Evolutionary conservation across 192 early-diverging fungal species (phyloP).

Genomic region (Coemansia sp.): DNA sequence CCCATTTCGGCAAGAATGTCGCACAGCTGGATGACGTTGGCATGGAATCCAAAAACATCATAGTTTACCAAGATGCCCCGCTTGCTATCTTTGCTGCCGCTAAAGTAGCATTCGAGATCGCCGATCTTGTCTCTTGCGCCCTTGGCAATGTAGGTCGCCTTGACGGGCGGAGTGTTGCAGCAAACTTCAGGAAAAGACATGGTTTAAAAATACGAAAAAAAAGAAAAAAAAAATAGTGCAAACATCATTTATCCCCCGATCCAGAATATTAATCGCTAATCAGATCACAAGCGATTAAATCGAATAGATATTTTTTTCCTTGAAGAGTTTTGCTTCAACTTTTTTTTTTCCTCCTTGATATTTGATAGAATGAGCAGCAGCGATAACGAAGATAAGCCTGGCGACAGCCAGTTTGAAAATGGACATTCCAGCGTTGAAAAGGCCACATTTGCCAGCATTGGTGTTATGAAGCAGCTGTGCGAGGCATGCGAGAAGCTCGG

Average conservation of each 20-base stretch:
- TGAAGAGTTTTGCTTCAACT: too few species aligned
- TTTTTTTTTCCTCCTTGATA: too few species aligned
- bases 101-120: slow-evolving; percentile 40
- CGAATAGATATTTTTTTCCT: too few species aligned
- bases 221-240: not conserved
- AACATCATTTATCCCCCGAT: not conserved
- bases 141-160: slow-evolving; percentile 45
- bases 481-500: slow-evolving; percentile 86
- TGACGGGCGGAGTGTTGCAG: slow-evolving; percentile 57
- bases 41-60: slow-evolving; percentile 65
- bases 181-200: slow-evolving; percentile 53
- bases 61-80: slow-evolving; percentile 66
- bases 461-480: slow-evolving; percentile 83
- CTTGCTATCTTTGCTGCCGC: slow-evolving; percentile 50
- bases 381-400: too few species aligned
- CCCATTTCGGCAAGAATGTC: slow-evolving; percentile 56
- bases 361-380: too few species aligned
- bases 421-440: not conserved
- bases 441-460: slow-evolving; percentile 51
- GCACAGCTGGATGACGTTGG: slow-evolving; percentile 65
- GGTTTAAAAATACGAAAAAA: not conserved
- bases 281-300: too few species aligned
- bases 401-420: too few species aligned
- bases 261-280: too few species aligned
- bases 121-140: slow-evolving; percentile 35